phyloP scores from a whole-genome alignment of 2,329 filamentous ascomycete genomes.

The Chrysoporthe cubensis region DNA sequence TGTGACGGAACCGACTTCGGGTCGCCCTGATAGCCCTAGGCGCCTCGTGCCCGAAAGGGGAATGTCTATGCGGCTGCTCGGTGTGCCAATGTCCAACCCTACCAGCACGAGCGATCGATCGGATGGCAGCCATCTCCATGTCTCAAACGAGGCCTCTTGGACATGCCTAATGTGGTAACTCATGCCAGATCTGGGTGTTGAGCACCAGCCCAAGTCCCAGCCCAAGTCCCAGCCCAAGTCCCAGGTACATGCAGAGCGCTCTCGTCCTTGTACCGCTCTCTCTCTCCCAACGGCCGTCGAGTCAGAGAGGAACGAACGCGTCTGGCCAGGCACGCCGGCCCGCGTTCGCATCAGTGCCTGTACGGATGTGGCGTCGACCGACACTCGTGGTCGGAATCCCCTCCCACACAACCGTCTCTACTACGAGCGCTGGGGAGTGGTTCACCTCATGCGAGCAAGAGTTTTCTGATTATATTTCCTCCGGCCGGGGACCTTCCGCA shows the following conservation, averaged over 20 bases:
- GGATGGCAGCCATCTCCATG: neutral
- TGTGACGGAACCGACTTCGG: conserved; percentile 20
- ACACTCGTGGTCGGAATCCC: neutral
- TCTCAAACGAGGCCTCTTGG: conserved; percentile 7
- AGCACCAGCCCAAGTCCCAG: neutral
- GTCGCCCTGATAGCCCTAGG: conserved; percentile 2
- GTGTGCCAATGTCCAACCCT: neutral
- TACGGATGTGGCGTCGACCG: no score
- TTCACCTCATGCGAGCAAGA: neutral
- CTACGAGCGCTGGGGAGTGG: neutral
- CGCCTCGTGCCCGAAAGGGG: conserved; percentile 20
- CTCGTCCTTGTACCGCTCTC: neutral
- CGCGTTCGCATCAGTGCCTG: no score
- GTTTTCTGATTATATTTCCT: neutral
- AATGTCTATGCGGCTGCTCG: conserved; percentile 26
- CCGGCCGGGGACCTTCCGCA: neutral
- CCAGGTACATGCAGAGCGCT: conserved; percentile 4
- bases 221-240: neutral
- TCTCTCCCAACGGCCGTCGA: neutral
- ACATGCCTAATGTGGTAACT: conserved; percentile 13
- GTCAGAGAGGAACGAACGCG: neutral
- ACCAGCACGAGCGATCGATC: neutral
- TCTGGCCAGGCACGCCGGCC: neutral
- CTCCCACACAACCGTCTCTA: neutral
- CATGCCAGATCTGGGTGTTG: neutral